Evolutionary conservation across 495 filamentous ascomycete genomes (phyloP).

Genomic region (Elasticomyces elasticus): DNA sequence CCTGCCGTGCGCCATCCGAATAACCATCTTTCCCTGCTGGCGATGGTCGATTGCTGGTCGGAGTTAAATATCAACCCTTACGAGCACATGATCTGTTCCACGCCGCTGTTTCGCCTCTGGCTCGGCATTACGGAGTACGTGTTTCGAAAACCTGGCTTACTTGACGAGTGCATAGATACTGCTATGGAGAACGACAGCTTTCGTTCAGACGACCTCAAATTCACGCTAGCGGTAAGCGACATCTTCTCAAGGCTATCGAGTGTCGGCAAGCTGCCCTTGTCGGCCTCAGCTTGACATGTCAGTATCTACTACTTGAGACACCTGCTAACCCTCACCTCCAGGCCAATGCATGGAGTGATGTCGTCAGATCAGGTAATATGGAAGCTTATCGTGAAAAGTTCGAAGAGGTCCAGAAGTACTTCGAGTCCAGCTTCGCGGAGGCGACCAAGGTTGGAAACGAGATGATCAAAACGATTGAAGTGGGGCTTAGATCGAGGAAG

Average conservation of each 20-base stretch:
- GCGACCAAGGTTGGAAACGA: conserved; percentile 81
- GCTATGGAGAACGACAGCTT: conserved; percentile 83
- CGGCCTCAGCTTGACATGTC: too few species aligned
- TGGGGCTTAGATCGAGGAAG: conserved; percentile 42
- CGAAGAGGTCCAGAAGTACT: conserved; percentile 78
- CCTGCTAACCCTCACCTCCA: too few species aligned
- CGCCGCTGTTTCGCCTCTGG: conserved; percentile 95
- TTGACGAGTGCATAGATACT: conserved; percentile 76
- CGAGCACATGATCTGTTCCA: conserved; percentile 99
- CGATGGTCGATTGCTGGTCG: conserved; percentile 99
- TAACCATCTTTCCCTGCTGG: conserved; percentile 83
- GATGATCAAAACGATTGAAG: conserved; percentile 93
- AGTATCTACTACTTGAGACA: too few species aligned
- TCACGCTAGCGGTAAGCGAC: conserved; percentile 88
- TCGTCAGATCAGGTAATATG: conserved; percentile 82
- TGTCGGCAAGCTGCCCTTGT: too few species aligned
- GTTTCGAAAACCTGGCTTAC: conserved; percentile 71
- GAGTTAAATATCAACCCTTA: conserved; percentile 87
- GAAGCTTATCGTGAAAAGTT: conserved; percentile 84
- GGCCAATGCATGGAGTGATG: conserved; percentile 97
- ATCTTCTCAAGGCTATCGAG: too few species aligned
- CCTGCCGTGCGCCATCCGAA: conserved; percentile 64
- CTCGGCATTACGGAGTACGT: conserved; percentile 94
- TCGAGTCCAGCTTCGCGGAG: conserved; percentile 76
- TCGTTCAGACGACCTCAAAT: conserved; percentile 84